A percentile compares a stretch with the other conserved stretches of the same genome.
Conservation (phyloP, 2,329 filamentous ascomycete species). For the Penicillium sp. region DNA sequence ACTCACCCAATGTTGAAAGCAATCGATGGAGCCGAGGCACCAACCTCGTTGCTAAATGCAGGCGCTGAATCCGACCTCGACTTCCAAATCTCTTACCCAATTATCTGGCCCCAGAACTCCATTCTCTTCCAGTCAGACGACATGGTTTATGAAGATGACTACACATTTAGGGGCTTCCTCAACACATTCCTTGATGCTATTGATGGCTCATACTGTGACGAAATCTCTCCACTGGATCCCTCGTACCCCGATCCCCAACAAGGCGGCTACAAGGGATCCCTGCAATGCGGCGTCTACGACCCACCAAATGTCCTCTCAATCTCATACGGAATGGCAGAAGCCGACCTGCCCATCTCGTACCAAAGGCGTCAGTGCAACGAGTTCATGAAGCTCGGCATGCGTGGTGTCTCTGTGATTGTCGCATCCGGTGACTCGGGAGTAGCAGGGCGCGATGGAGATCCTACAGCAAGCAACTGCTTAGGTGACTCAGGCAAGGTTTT, state of each 20-base stretch:
- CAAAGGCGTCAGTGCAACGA: slow-evolving; percentile 44
- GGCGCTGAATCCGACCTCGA: slow-evolving; percentile 48
- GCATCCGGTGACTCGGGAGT: slow-evolving; percentile 52
- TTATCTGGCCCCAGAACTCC: slow-evolving; percentile 52
- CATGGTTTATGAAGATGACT: slow-evolving; percentile 39
- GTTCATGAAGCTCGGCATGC: slow-evolving; percentile 53
- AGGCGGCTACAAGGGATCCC: slow-evolving; percentile 43
- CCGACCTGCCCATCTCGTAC: slow-evolving; percentile 35
- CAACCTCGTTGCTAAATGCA: slow-evolving; percentile 27
- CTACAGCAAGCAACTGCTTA: slow-evolving; percentile 34
- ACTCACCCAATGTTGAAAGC: slow-evolving; percentile 42
- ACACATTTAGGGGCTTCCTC: slow-evolving; percentile 41
- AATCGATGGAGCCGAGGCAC: slow-evolving; percentile 43
- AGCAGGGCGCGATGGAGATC: slow-evolving; percentile 30
- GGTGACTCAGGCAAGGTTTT: slow-evolving; percentile 36
- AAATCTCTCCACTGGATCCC: slow-evolving; percentile 44
- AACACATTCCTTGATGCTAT: slow-evolving; percentile 53
- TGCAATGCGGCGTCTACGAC: slow-evolving; percentile 48
- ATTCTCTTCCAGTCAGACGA: slow-evolving; percentile 52
- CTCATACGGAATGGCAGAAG: slow-evolving; percentile 37
- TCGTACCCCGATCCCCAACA: slow-evolving; percentile 41
- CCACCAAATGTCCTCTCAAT: slow-evolving; percentile 38
- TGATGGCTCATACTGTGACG: slow-evolving; percentile 52
- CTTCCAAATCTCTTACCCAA: slow-evolving; percentile 48
- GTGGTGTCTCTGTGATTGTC: slow-evolving; percentile 49